Evolutionary conservation across 345 rosid genomes (phyloP).

Genomic region (Eucalyptus cladocalyx): DNA sequence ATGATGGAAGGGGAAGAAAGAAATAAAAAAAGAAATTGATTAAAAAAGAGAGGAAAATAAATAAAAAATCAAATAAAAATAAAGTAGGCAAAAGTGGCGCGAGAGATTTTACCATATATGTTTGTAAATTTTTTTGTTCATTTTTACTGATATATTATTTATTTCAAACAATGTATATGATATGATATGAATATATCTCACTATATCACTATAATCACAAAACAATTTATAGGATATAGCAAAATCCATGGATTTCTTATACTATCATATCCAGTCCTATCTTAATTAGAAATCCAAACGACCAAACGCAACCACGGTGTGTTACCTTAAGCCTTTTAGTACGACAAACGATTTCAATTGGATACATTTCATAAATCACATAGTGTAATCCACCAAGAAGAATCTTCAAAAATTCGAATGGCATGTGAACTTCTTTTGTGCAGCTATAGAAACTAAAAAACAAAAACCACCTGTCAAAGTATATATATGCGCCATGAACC

Average conservation of each 20-base stretch:
- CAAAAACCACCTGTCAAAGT: not conserved
- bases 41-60: too few relatives aligned
- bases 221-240: rapidly evolving
- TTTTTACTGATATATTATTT: too few relatives aligned
- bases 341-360: not conserved
- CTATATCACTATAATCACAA: too few relatives aligned
- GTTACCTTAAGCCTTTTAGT: not conserved
- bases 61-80: too few relatives aligned
- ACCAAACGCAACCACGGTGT: rapidly evolving
- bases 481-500: not conserved
- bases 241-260: rapidly evolving
- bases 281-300: rapidly evolving
- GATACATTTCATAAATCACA: not conserved
- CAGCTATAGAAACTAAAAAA: not conserved
- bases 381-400: not conserved
- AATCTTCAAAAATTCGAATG: not conserved
- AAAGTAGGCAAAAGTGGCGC: too few relatives aligned
- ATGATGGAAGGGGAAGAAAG: too few relatives aligned
- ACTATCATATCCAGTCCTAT: rapidly evolving
- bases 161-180: too few relatives aligned
- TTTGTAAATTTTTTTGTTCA: too few relatives aligned
- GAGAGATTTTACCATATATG: too few relatives aligned
- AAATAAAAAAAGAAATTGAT: too few relatives aligned
- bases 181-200: too few relatives aligned
- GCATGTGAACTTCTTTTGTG: not conserved